phyloP scores from a whole-genome alignment of 2,329 filamentous ascomycete species.

The Sporothrix euskadiensis region DNA sequence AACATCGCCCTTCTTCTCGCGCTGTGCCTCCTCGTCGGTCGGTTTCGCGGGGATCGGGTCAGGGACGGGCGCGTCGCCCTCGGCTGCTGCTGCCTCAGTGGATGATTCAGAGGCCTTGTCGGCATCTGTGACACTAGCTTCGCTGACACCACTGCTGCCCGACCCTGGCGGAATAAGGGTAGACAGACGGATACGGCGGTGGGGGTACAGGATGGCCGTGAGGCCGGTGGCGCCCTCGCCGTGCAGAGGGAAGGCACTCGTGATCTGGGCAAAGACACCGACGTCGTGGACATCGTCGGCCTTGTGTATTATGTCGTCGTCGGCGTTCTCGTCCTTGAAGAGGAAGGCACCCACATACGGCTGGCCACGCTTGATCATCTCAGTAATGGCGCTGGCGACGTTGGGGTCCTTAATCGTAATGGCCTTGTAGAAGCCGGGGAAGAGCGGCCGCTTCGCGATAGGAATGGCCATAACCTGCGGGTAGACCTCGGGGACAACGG shows the following conservation, averaged over 20 bases:
- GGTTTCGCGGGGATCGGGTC: slow-evolving; percentile 61
- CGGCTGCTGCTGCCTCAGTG: slow-evolving; percentile 46
- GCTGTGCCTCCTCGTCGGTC: slow-evolving; percentile 51
- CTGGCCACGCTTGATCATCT: slow-evolving; percentile 95
- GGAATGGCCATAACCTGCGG: slow-evolving; percentile 97
- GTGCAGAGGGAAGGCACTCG: slow-evolving; percentile 87
- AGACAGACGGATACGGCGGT: slow-evolving; percentile 89
- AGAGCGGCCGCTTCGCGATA: slow-evolving; percentile 88
- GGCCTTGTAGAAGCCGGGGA: slow-evolving; percentile 98
- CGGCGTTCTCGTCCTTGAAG: slow-evolving; percentile 93
- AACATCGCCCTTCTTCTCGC: slow-evolving; percentile 84
- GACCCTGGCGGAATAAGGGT: slow-evolving; percentile 70
- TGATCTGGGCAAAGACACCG: slow-evolving; percentile 96
- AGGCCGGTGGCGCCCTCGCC: slow-evolving; percentile 81
- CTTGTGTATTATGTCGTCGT: slow-evolving; percentile 90
- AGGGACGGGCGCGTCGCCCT: slow-evolving; percentile 51
- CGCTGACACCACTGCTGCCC: slow-evolving; percentile 34
- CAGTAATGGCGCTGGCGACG: slow-evolving; percentile 87
- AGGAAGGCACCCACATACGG: slow-evolving; percentile 96
- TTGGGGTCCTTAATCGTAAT: slow-evolving; percentile 94
- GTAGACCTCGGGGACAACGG: slow-evolving; percentile 89
- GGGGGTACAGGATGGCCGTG: slow-evolving; percentile 93
- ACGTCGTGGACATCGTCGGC: slow-evolving; percentile 91
- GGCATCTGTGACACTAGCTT: slow-evolving; percentile 13
- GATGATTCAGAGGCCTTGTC: not conserved